phyloP scores from a whole-genome alignment of 2,329 filamentous ascomycete genomes.

The Orbilia brochopaga region DNA sequence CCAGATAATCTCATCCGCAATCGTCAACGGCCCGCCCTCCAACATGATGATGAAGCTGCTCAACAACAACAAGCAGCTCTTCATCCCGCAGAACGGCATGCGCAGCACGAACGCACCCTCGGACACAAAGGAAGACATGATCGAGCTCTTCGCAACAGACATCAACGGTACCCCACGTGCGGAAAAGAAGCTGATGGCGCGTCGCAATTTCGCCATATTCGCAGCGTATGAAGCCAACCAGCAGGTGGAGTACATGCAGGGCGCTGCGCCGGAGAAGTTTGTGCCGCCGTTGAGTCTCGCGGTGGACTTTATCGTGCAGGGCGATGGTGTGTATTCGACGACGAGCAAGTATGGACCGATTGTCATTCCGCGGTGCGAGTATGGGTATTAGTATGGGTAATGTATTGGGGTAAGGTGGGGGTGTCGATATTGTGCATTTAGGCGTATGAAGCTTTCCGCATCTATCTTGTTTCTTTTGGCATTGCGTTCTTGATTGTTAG shows the following conservation, averaged over 20 bases:
- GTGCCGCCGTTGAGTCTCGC: slow-evolving; percentile 72
- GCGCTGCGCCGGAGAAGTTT: slow-evolving; percentile 56
- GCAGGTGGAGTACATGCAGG: slow-evolving; percentile 58
- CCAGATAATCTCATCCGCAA: slow-evolving; percentile 89
- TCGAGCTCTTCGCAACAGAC: slow-evolving; percentile 98
- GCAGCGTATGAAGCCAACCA: slow-evolving; percentile 89
- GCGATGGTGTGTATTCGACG: slow-evolving; percentile 77
- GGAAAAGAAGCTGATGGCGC: slow-evolving; percentile 88
- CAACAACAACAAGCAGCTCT: slow-evolving; percentile 92
- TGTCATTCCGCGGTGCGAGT: slow-evolving; percentile 85
- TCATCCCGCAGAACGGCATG: slow-evolving; percentile 87
- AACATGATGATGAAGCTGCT: slow-evolving; percentile 89
- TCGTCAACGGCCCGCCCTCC: slow-evolving; percentile 85
- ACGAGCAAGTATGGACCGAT: slow-evolving; percentile 97
- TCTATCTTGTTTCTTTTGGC: too few relatives aligned
- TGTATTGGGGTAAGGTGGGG: background rate
- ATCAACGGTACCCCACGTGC: slow-evolving; percentile 82
- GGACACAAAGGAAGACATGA: slow-evolving; percentile 99
- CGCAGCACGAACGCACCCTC: slow-evolving; percentile 71
- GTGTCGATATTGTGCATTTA: too few relatives aligned
- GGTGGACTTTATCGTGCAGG: slow-evolving; percentile 96
- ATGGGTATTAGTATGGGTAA: slow-evolving; percentile 64
- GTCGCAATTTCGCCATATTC: slow-evolving; percentile 89
- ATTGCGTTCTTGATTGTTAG: too few relatives aligned
- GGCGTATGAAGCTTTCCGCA: too few relatives aligned